phyloP scores from a whole-genome alignment of 768 basidiomycete genomes.

The Pleurotus tuoliensis region DNA sequence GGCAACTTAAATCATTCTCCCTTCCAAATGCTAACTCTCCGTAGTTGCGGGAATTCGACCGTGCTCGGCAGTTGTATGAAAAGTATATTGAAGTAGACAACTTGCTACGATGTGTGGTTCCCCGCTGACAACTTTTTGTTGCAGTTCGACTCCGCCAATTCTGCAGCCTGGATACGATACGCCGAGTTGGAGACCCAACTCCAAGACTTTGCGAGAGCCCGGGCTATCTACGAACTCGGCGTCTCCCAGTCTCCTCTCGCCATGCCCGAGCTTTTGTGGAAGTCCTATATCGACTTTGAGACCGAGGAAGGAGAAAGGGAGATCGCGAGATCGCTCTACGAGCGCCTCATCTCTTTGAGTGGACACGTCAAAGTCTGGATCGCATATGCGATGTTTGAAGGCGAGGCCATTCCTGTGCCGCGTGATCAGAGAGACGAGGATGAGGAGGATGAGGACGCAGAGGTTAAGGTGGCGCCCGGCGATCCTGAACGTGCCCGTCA shows the following conservation, averaged over 20 bases:
- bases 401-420: slow-evolving; percentile 64
- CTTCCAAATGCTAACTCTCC: neutral
- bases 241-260: slow-evolving; percentile 79
- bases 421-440: slow-evolving; percentile 68
- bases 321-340: slow-evolving; percentile 79
- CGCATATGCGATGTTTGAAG: slow-evolving; percentile 91
- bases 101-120: neutral
- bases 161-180: slow-evolving; percentile 93
- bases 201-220: slow-evolving; percentile 83
- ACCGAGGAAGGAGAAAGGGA: slow-evolving; percentile 90
- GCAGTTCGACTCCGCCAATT: slow-evolving; percentile 86
- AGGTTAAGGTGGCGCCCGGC: slow-evolving; percentile 66
- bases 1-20: neutral
- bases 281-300: slow-evolving; percentile 97
- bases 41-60: slow-evolving; percentile 91
- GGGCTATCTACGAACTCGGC: slow-evolving; percentile 93
- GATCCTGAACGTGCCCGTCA: slow-evolving; percentile 65
- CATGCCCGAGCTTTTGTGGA: slow-evolving; percentile 94
- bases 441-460: slow-evolving; percentile 66
- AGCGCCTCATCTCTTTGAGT: slow-evolving; percentile 79
- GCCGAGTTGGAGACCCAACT: slow-evolving; percentile 88
- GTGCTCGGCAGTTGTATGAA: slow-evolving; percentile 86
- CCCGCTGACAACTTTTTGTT: slow-evolving; percentile 1
- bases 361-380: slow-evolving; percentile 98
- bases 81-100: slow-evolving; percentile 83